These are phyloP conservation scores for Cytospora schulzeri DNA, from an alignment of 2,329 filamentous ascomycete genomes.

Conservation along the genomic window DNA sequence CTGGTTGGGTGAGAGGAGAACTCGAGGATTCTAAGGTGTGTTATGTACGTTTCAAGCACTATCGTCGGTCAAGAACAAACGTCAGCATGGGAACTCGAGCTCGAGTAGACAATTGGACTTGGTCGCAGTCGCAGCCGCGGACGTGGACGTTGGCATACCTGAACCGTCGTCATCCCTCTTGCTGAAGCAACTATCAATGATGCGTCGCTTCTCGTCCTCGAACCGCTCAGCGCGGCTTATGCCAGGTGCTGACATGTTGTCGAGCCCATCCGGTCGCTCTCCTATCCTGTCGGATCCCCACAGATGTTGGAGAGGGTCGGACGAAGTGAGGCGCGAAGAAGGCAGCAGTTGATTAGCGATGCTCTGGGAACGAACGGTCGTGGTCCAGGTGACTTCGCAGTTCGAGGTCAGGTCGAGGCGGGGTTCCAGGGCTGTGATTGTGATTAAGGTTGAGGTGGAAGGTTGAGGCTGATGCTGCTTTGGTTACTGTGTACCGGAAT, in stretches of 20 bases:
- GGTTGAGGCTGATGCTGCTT: background rate
- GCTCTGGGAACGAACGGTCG: background rate
- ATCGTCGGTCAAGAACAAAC: slow-evolving; percentile 26
- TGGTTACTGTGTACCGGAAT: background rate
- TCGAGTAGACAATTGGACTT: slow-evolving; percentile 12
- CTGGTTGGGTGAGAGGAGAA: slow-evolving; percentile 80
- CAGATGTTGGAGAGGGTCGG: background rate
- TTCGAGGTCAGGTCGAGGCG: slow-evolving; percentile 12
- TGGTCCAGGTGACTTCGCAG: background rate
- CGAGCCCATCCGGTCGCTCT: slow-evolving; percentile 21
- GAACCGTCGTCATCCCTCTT: slow-evolving; percentile 88
- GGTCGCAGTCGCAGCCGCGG: slow-evolving; percentile 15
- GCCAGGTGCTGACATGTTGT: slow-evolving; percentile 26
- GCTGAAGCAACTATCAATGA: slow-evolving; percentile 91
- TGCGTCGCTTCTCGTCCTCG: slow-evolving; percentile 94
- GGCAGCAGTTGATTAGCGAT: background rate
- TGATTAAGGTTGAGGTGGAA: background rate
- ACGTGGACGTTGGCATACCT: slow-evolving; percentile 58
- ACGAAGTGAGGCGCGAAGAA: background rate
- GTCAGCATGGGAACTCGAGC: slow-evolving; percentile 25
- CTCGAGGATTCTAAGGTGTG: slow-evolving; percentile 89
- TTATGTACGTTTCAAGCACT: slow-evolving; percentile 95
- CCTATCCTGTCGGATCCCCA: slow-evolving; percentile 8
- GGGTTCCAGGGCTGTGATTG: slow-evolving; percentile 4
- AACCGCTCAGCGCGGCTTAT: slow-evolving; percentile 73